Base-by-base conservation (phyloP, 2,329 filamentous ascomycete species). In the Colletotrichum tamarilloi region DNA sequence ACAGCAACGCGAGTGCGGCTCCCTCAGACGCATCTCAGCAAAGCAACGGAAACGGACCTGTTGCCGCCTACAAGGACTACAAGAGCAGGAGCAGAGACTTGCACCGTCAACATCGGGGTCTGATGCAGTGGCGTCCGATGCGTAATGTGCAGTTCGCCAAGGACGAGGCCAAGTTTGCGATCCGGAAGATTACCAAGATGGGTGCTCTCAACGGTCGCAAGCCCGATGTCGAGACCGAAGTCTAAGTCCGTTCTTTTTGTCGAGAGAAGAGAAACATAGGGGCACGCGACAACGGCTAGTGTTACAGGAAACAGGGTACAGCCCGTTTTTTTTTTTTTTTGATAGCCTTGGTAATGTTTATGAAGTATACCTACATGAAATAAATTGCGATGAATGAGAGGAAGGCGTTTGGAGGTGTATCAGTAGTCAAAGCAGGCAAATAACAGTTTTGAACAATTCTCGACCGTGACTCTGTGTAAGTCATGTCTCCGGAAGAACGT, bases 111-210 rank as follows among this genome's bases (percentile, higher is more conserved):
- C 95, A 98, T 77, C 89, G 95, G 12, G 96, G 96, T 0, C 79
- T 98, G 80, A 97, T 98, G 94, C 96, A 98, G 82, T 98, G 95
- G 95, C 94, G 92, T 79, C 95, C 96, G 0, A 93, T 95, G 80
- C 88, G 96, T 53, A 98, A 98, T 80, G 87, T 91, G 26, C 91
- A 92, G 76, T 98, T 98, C 81, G 95, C 92, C 56, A 97, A 97
- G 84, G 89, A 98, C 78, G 94, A 98, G 85, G 91, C 93, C 0
- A 92, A 93, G 78, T 95, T 92, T 83, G 94, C 94, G 0, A 82
- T 95, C 5, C 87, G 92, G 57, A 94, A 94, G 81, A 84, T 97
- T 68, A 93, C 92, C 81, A 93, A 93, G 78, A 92, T 94, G 80
- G 88, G 97, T 11, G 92, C 92, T 42, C 83, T 98, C 79, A 91